Base-by-base conservation (phyloP, 2,329 filamentous ascomycete genomes). In the Sphaerulina vaccinii region DNA sequence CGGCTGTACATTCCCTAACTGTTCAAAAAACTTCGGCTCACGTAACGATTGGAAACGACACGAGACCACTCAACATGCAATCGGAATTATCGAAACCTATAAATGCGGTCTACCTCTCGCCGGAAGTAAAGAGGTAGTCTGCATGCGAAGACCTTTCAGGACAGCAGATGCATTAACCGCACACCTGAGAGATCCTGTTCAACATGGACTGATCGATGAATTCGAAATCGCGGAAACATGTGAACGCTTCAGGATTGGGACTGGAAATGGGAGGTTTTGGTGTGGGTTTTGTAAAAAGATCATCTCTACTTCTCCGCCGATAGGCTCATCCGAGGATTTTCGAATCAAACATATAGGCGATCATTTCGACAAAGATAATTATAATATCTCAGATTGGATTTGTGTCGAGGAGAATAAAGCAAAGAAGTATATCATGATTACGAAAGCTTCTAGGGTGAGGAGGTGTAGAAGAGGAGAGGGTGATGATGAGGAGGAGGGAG, bases 31-130 rank as follows among this genome's bases (percentile, higher is more conserved):
- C 0, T 96, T 96, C 60, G 91, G 91, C n/a, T 91, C 87, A 69
- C 95, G 96, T 66, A 91, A 90, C 53, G 91, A 96, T 69, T 96
- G 84, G 91, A 95, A 95, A 67, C 83, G 91, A 1, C 91, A 96
- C 64, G 92, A 96, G 65, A 86, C 83, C 58, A 83, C 81, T 13
- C 87, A 92, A 63, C 90, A 96, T 67, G 83, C 81, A 55, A 81
- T 86, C 67, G 83, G 81, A 55, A 81, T 86, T 52, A 69, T 80
- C 5, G 85, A 90, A 63, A 78, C 79, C 41, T 96, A 87, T 84
- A 81, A 80, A 23, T 96, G 90, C 65, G 33, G 44, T 10, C 44
- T 43, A 9, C 4, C n/a, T 22, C 19, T 23, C 11, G n/a, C 13
- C 18, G 57, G 54, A 37, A 60, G 57, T 8, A 62, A 68, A n/a